Evolutionary conservation across 2,329 filamentous ascomycete species (phyloP).

Genomic region (Pseudovirgaria hyperparasitica): DNA sequence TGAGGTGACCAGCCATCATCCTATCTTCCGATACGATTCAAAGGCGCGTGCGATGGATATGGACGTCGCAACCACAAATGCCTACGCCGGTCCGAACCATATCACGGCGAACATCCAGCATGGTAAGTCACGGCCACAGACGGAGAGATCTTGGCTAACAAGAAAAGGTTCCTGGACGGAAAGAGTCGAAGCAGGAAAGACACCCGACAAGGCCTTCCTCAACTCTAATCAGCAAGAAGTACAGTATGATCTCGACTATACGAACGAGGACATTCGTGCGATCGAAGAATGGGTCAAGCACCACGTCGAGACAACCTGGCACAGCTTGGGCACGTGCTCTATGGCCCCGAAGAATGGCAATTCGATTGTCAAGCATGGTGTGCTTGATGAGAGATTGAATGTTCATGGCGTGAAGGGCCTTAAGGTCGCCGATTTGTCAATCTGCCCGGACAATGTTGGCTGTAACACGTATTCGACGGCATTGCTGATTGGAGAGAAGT

Average conservation of each 20-base stretch:
- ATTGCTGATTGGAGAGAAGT: slow-evolving; percentile 65
- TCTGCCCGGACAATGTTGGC: slow-evolving; percentile 66
- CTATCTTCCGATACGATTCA: slow-evolving; percentile 59
- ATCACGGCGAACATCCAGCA: slow-evolving; percentile 60
- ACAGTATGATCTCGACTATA: slow-evolving; percentile 54
- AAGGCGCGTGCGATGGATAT: slow-evolving; percentile 59
- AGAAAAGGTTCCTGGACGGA: slow-evolving; percentile 46
- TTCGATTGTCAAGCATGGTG: slow-evolving; percentile 67
- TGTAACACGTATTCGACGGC: slow-evolving; percentile 52
- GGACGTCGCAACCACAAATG: slow-evolving; percentile 62
- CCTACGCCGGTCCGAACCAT: slow-evolving; percentile 62
- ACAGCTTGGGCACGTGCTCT: slow-evolving; percentile 55
- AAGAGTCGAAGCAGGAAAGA: slow-evolving; percentile 43
- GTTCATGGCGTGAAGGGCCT: slow-evolving; percentile 66
- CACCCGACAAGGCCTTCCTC: slow-evolving; percentile 37
- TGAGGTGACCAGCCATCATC: slow-evolving; percentile 52
- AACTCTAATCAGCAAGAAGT: slow-evolving; percentile 52
- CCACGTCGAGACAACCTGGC: slow-evolving; percentile 68
- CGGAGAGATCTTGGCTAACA: not conserved
- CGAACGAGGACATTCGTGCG: slow-evolving; percentile 46
- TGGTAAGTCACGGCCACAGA: slow-evolving; percentile 30
- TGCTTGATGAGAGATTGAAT: slow-evolving; percentile 64
- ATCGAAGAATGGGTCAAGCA: slow-evolving; percentile 50
- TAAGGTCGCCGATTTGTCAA: slow-evolving; percentile 64
- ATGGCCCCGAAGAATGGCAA: slow-evolving; percentile 69